phyloP scores from a whole-genome alignment of 2,329 filamentous ascomycete species.

The Rhytidhysteron rufulum region DNA sequence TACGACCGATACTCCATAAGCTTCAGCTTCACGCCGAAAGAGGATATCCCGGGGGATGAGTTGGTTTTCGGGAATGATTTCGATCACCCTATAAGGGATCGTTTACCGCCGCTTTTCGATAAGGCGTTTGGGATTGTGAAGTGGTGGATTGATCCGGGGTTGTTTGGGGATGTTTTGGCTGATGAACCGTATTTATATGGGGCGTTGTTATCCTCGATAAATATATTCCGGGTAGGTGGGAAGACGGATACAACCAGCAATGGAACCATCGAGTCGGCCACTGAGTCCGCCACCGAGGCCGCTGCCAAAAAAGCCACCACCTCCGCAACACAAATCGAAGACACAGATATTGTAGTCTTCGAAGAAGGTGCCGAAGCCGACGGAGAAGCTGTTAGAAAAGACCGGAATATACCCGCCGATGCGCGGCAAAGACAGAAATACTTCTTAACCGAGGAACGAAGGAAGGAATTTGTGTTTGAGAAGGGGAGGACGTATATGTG shows the following conservation, averaged over 20 bases:
- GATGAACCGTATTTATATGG: constrained; percentile 86
- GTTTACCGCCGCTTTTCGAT: constrained; percentile 79
- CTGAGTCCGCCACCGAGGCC: too few species aligned
- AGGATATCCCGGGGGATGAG: constrained; percentile 62
- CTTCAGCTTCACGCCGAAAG: constrained; percentile 72
- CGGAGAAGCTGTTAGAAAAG: constrained; percentile 38
- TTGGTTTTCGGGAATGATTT: constrained; percentile 96
- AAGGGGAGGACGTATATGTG: constrained; percentile 58
- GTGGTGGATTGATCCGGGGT: constrained; percentile 85
- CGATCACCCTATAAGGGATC: constrained; percentile 81
- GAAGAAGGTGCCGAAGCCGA: constrained; percentile 47
- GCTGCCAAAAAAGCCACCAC: too few species aligned
- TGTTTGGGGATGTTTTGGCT: constrained; percentile 86
- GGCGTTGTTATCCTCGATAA: constrained; percentile 74
- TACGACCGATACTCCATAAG: constrained; percentile 82
- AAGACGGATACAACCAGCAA: constrained; percentile 17
- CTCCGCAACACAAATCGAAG: constrained; percentile 56
- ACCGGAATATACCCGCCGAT: constrained; percentile 37
- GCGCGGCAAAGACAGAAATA: constrained; percentile 53
- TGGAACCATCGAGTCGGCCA: too few species aligned
- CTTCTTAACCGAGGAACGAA: constrained; percentile 55
- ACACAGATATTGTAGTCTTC: constrained; percentile 57
- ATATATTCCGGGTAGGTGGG: constrained; percentile 65
- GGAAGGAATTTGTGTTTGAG: constrained; percentile 59
- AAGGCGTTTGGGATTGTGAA: constrained; percentile 81